Base-by-base conservation (phyloP, 371 early-diverging fungal species). In the Rhizomucor pusillus region DNA sequence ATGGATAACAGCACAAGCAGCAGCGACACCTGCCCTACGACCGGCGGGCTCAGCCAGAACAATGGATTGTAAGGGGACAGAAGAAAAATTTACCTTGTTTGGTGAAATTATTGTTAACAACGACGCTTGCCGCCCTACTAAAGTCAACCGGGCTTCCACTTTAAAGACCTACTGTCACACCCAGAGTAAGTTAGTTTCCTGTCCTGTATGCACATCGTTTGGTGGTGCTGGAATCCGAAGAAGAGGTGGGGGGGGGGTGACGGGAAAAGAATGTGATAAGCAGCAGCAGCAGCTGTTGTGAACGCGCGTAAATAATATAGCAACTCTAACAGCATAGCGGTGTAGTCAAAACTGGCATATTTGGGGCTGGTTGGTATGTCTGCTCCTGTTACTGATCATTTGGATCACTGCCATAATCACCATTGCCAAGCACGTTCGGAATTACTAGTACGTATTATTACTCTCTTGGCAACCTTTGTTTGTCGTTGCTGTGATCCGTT, bases 311-410 rank as follows among this genome's bases (percentile, higher is more conserved):
- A n/a, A n/a, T n/a, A n/a, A n/a, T n/a, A n/a, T n/a, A n/a, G n/a
- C n/a, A n/a, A 49, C 16, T 24, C 14, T 45, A 20, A 25, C 22
- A 29, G 29, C 7, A 24, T 7, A 36, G 29, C 4, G 22, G 25
- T 18, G n/a, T 50, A 76, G 77, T 25, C 56, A 66, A 24, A 66
- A 68, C 16, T 67, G 66, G 73, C 78, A 77, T 60, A 53, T 77
- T 13, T 70, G 67, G 66, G 75, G 78, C n/a, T 77, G 78, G 78
- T 37, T 72, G 19, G 62, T 60, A 1, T 74, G 71, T 43, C 62
- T 69, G 1, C 47, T 73, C 25, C 52, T 75, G 12, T 58, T 75
- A 0, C 43, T 66, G 25, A 53, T 69, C 13, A 72, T 61, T 14
- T 62, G 73, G 50, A 69, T 70, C 11, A 60, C 68, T 6, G 50